Conservation (phyloP, 1,284 basidiomycete genomes). For the Apiotrichum porosum region DNA sequence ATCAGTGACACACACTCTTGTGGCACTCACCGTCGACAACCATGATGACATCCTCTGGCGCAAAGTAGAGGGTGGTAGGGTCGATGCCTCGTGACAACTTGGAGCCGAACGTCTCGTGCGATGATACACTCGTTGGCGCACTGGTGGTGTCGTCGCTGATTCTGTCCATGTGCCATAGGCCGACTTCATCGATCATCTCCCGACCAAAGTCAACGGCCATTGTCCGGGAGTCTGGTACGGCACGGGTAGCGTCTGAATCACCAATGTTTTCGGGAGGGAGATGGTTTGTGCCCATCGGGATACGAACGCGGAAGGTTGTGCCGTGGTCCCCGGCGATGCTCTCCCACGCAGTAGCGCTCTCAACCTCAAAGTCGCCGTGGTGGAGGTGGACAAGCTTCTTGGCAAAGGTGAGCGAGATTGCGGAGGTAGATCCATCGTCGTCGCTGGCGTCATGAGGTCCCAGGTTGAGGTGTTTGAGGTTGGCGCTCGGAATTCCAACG, state of each 20-base stretch:
- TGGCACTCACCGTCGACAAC: conserved; percentile 37
- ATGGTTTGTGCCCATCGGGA: conserved; percentile 37
- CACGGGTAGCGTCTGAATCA: no score
- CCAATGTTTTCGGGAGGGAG: conserved; percentile 37
- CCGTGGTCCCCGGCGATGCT: conserved; percentile 36
- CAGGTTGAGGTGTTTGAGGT: background rate
- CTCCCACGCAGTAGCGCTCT: conserved; percentile 38
- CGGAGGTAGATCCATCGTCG: conserved; percentile 32
- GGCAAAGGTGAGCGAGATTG: conserved; percentile 43
- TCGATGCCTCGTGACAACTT: conserved; percentile 26
- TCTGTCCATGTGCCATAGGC: conserved; percentile 5
- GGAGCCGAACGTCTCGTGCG: background rate
- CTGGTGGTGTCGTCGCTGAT: background rate
- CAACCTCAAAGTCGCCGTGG: conserved; percentile 47
- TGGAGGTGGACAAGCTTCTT: conserved; percentile 50
- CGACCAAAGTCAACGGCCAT: background rate
- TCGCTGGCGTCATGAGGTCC: background rate
- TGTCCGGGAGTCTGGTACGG: no score
- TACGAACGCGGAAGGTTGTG: conserved; percentile 36
- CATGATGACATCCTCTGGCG: conserved; percentile 42
- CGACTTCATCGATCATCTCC: conserved; percentile 2
- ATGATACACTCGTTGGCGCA: background rate
- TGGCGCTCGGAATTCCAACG: conserved; percentile 42
- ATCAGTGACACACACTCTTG: background rate
- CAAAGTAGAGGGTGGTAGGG: conserved; percentile 40